phyloP scores from a whole-genome alignment of 1,284 basidiomycete genomes.

The Heterobasidion occidentale region DNA sequence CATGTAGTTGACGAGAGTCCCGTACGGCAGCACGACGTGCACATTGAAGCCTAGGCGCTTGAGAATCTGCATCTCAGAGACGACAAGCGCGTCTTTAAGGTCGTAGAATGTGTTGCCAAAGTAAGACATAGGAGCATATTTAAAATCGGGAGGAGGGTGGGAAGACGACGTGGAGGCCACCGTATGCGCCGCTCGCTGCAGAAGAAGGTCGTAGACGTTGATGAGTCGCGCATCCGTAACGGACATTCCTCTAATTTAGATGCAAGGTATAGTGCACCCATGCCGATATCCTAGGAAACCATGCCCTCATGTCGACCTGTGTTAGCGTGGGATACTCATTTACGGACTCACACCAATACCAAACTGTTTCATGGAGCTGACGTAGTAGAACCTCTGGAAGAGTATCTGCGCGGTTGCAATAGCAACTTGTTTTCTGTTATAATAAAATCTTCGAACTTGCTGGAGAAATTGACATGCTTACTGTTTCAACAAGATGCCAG shows the following conservation, averaged over 20 bases:
- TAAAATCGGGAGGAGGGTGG: conserved; percentile 36
- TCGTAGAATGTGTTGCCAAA: conserved; percentile 81
- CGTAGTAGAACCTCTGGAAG: conserved; percentile 96
- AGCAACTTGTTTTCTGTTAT: conserved; percentile 84
- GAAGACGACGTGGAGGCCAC: conserved; percentile 17
- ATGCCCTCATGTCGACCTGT: background rate
- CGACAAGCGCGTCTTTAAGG: conserved; percentile 83
- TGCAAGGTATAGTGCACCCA: conserved; percentile 90
- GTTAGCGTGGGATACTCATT: background rate
- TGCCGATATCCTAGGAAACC: conserved; percentile 71
- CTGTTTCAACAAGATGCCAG: conserved; percentile 85
- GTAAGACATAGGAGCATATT: conserved; percentile 80
- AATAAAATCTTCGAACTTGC: conserved; percentile 5
- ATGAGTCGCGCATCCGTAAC: conserved; percentile 87
- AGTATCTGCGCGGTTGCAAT: conserved; percentile 95
- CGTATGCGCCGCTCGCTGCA: conserved; percentile 51
- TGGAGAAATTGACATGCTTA: conserved; percentile 29
- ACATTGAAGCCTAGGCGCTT: conserved; percentile 91
- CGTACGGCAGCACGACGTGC: conserved; percentile 87
- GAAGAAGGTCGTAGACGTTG: conserved; percentile 87
- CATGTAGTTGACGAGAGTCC: conserved; percentile 92
- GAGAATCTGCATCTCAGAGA: conserved; percentile 96
- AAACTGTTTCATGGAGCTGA: conserved; percentile 91
- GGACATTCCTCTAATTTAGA: conserved; percentile 96
- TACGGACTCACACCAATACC: conserved; percentile 61